Base-by-base conservation (phyloP, 176 grass and related monocot genomes). In the Raddia guianensis region DNA sequence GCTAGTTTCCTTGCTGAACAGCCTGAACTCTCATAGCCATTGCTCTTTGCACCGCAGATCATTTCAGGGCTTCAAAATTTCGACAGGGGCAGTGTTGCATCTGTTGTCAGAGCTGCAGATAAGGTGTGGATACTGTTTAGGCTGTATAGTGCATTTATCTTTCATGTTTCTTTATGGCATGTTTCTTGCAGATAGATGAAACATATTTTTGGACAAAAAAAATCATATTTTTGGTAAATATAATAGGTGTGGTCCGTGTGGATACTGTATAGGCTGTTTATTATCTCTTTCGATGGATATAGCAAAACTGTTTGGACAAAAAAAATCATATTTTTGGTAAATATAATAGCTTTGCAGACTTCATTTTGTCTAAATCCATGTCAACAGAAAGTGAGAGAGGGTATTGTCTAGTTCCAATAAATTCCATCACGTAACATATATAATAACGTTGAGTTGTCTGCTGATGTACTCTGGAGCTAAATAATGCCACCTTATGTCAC, bases 11-110 rank as follows among this genome's bases (percentile, higher is more conserved):
- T 46, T 19, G 12, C 57, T 47, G 40, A 27, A 27, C 27, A 27
- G 27, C 27, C 27, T 27, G 27, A 74, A 35, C 9, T 51, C 37
- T 89, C n/a, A 90, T 14, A 37, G 3, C n/a, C 1, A 53, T 42
- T 82, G n/a, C 2, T 6, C 57, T 49, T 72, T 82, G 11, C 53
- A 74, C 74, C 78, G 83, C 81, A 98, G 95, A 95, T 98, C 54
- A 98, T 98, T 37, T 94, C 95, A 4, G 92, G 92, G 55, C 92
- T 98, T 34, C 90, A 88, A 34, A 98, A 98, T 44, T 94, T 93
- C 15, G 90, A 98, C 86, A 86, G 82, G 83, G 66, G 59, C 51
- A 94, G 54, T 64, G 95, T 98, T 79, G 87, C 95, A 16, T 98
- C 92, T 34, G 92, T 95, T 66, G 90, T 94, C 85, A 94, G 86